Evolutionary conservation across 2,329 filamentous ascomycete genomes (phyloP).

Genomic region (Rugonectria rugulosa): DNA sequence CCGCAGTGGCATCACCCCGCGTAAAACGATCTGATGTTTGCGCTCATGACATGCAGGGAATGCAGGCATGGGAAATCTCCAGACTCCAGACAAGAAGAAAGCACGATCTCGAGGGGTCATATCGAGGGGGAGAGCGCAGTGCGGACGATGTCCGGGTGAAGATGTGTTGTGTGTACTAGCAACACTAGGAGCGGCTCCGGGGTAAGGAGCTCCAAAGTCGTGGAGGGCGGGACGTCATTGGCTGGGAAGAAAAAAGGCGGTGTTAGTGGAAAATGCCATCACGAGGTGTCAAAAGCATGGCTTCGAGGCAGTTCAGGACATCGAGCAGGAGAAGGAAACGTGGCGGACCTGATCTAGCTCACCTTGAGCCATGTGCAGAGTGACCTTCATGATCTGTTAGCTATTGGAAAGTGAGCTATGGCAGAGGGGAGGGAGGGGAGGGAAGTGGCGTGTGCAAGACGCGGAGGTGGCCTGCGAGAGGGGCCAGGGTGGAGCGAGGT

Average conservation of each 20-base stretch:
- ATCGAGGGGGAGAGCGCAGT: slow-evolving; percentile 10
- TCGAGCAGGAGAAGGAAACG: not conserved
- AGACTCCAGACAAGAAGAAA: not conserved
- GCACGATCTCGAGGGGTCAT: slow-evolving; percentile 16
- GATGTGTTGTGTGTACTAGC: not conserved
- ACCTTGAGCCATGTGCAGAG: slow-evolving; percentile 17
- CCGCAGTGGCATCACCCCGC: slow-evolving; percentile 29
- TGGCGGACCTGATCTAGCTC: slow-evolving; percentile 8
- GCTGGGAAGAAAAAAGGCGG: not conserved
- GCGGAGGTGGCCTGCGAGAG: slow-evolving; percentile 19
- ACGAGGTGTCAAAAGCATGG: slow-evolving; percentile 2
- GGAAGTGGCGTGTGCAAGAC: slow-evolving; percentile 17
- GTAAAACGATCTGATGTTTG: slow-evolving; percentile 20
- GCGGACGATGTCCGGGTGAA: slow-evolving; percentile 19
- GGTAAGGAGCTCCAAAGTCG: slow-evolving; percentile 3
- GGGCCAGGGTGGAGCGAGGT: slow-evolving; percentile 17
- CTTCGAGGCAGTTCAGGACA: not conserved
- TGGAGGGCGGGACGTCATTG: slow-evolving; percentile 7
- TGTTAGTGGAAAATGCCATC: slow-evolving; percentile 9
- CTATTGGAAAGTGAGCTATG: not conserved
- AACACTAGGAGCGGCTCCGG: slow-evolving; percentile 32
- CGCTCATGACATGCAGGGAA: slow-evolving; percentile 27
- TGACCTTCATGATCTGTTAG: not conserved
- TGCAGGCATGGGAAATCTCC: slow-evolving; percentile 8
- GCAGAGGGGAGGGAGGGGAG: not conserved